phyloP scores from a whole-genome alignment of 2,329 filamentous ascomycete genomes.

The Fusarium irregulare region DNA sequence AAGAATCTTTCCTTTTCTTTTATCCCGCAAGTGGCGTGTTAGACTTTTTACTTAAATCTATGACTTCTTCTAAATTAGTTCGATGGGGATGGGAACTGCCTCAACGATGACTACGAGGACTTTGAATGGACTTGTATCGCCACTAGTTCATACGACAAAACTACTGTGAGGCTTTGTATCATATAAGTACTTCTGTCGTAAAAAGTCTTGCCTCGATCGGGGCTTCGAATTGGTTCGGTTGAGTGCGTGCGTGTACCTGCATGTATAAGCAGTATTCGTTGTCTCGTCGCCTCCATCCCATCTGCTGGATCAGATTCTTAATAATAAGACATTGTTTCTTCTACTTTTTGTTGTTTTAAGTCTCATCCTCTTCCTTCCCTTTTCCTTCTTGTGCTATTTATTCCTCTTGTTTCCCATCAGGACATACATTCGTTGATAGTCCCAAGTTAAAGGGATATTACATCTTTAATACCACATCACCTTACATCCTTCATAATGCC shows the following conservation, averaged over 20 bases:
- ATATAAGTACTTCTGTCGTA: slow-evolving; percentile 4
- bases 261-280: slow-evolving; percentile 21
- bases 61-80: slow-evolving; percentile 1
- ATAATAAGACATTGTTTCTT: slow-evolving; percentile 7
- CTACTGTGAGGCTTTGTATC: neutral
- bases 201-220: slow-evolving; percentile 7
- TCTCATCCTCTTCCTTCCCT: neutral
- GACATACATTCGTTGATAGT: slow-evolving; percentile 33
- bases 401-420: neutral
- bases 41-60: slow-evolving; percentile 18
- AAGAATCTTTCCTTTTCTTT: neutral
- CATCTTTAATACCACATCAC: neutral
- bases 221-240: slow-evolving; percentile 12
- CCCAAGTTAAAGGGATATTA: neutral
- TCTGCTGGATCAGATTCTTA: slow-evolving; percentile 7
- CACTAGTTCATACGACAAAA: neutral
- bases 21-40: slow-evolving; percentile 23
- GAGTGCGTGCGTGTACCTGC: slow-evolving; percentile 27
- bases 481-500: slow-evolving; percentile 46
- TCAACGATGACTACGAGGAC: slow-evolving; percentile 18
- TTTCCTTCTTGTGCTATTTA: slow-evolving; percentile 4
- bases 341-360: neutral
- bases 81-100: neutral
- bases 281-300: slow-evolving; percentile 15
- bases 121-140: slow-evolving; percentile 17